A percentile compares a stretch with the other conserved stretches of the same genome.
These are phyloP conservation scores for Ananas comosus DNA, from an alignment of 176 grass and related monocot genomes.

Conservation along the genomic window DNA sequence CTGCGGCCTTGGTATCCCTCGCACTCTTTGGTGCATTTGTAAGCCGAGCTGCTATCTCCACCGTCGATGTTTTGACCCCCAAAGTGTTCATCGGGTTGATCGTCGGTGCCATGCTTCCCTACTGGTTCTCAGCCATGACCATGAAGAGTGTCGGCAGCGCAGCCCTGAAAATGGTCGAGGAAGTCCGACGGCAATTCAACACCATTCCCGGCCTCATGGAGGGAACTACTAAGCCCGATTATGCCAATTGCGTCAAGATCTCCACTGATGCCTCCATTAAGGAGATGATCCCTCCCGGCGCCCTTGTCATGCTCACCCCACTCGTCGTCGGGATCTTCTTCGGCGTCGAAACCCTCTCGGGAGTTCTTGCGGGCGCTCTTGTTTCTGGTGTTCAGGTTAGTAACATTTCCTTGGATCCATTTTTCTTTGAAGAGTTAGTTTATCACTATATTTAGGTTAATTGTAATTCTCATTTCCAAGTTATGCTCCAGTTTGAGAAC, in stretches of 20 bases:
- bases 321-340: constrained; percentile 76
- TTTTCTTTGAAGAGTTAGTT: too few relatives aligned
- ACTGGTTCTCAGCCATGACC: constrained; percentile 87
- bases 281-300: constrained; percentile 90
- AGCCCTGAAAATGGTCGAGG: constrained; percentile 91
- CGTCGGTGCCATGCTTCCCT: constrained; percentile 27
- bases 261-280: constrained; percentile 92
- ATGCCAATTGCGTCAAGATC: constrained; percentile 89
- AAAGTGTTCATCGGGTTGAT: constrained; percentile 86
- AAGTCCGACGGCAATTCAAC: constrained; percentile 86
- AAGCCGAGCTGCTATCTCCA: constrained; percentile 56
- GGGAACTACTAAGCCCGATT: constrained; percentile 76
- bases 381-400: constrained; percentile 87
- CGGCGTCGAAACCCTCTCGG: constrained; percentile 85
- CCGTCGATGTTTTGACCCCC: constrained; percentile 77
- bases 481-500: too few relatives aligned
- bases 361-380: constrained; percentile 80
- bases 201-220: constrained; percentile 78
- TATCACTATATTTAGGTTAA: too few relatives aligned
- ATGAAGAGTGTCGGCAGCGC: constrained; percentile 95
- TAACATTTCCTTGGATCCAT: neutral
- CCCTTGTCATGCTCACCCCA: constrained; percentile 84
- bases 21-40: constrained; percentile 92
- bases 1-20: constrained; percentile 84
- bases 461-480: too few relatives aligned